Base-by-base conservation (phyloP, 228 moss, liverwort and hornwort species). In the Sphagnum fallax region DNA sequence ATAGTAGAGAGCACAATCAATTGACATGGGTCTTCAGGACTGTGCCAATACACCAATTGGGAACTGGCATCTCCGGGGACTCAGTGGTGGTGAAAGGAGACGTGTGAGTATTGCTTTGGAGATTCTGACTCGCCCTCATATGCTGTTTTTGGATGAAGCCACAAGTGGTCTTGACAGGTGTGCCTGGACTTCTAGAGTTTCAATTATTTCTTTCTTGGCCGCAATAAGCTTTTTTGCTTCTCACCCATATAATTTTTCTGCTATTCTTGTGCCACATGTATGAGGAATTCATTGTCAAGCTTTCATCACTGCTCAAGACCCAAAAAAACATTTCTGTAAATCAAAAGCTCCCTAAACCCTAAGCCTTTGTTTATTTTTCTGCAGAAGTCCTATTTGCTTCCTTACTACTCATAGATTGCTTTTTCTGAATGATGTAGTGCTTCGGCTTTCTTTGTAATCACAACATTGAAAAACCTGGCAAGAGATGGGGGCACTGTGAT, bases 151-250 rank as follows among this genome's bases (percentile, higher is more conserved):
- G 3, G 88, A 88, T 49, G 88, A 88, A 64, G 84, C 88, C 5
- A 88, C 88, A 63, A 88, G 88, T 52, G 88, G 88, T 6, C 84
- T 88, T 5, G 88, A 88, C 74, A 88, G 87, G 87, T 87, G 47
- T 32, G 32, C 32, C 32, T 32, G 32, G 32, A 32, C 32, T 32
- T 32, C 32, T 32, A 32, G 32, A 32, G 32, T 32, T 32, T 32
- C 32, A 32, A 32, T 32, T 32, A 32, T 32, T 32, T 32, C 32
- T 32, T 32, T 32, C 32, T 32, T 32, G 32, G 32, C 32, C 2
- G 32, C 2, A 32, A 32, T 32, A 32, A 32, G 32, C 32, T 32
- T 32, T 32, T 32, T 32, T 32, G 32, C 32, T 2, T 32, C 32
- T 32, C 32, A 32, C 32, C 32, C 32, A 32, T 32, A 32, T 32